phyloP scores from a whole-genome alignment of 805 yeast species.

The Suhomyces sp. region DNA sequence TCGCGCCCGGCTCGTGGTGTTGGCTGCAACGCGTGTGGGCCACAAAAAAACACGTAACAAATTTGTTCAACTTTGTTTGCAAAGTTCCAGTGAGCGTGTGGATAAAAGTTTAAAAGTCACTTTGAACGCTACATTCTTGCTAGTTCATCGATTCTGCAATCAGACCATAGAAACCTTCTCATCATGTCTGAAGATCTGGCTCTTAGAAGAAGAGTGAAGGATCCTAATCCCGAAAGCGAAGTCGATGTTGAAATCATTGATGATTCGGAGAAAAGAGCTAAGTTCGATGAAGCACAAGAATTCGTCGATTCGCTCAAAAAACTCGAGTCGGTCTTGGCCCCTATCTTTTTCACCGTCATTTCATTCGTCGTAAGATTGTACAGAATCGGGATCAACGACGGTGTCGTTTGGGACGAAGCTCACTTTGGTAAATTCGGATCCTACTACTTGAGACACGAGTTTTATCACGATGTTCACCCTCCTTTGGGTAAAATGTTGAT shows the following conservation, averaged over 20 bases:
- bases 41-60: slow-evolving; percentile 1
- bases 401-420: slow-evolving; percentile 97
- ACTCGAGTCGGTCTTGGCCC: slow-evolving; percentile 28
- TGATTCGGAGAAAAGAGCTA: slow-evolving; percentile 19
- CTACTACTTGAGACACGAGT: slow-evolving; percentile 80
- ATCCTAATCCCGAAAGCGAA: slow-evolving; percentile 1
- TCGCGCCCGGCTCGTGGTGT: neutral
- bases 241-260: slow-evolving; percentile 3
- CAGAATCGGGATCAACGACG: slow-evolving; percentile 63
- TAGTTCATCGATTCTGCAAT: neutral
- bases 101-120: neutral
- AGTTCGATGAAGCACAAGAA: slow-evolving; percentile 26
- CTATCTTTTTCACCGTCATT: slow-evolving; percentile 33
- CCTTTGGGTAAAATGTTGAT: slow-evolving; percentile 93
- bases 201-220: slow-evolving; percentile 18
- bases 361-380: slow-evolving; percentile 61
- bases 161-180: neutral
- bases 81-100: neutral
- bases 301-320: slow-evolving; percentile 20
- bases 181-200: slow-evolving; percentile 19
- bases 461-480: slow-evolving; percentile 96
- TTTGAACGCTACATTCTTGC: neutral
- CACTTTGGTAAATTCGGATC: slow-evolving; percentile 97
- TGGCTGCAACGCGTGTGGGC: slow-evolving; percentile 2
- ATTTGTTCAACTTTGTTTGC: neutral